phyloP scores from a whole-genome alignment of 257 asterid genomes.

The Solanum piurae region DNA sequence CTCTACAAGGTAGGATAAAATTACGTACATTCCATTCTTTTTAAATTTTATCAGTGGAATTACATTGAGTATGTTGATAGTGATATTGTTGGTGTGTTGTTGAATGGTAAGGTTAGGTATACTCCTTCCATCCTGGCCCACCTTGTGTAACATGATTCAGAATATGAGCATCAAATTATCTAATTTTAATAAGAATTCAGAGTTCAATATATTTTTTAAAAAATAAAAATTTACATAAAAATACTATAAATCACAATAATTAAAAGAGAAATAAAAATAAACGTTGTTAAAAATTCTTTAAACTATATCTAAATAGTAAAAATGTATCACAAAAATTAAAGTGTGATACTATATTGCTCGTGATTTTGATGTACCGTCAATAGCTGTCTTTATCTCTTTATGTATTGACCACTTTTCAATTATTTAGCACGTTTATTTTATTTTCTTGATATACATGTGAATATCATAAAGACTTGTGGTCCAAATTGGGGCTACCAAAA shows the following conservation, averaged over 20 bases:
- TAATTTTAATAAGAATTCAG: not conserved
- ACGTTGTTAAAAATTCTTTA: no score
- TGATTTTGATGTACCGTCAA: not conserved
- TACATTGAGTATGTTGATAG: not conserved
- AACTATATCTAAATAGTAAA: not conserved
- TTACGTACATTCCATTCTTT: not conserved
- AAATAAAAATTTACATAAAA: no score
- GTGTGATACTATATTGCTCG: not conserved
- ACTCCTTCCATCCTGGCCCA: not conserved
- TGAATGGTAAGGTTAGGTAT: not conserved
- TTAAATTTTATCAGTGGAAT: accelerated
- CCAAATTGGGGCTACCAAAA: not conserved
- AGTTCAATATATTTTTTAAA: no score
- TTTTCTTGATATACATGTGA: not conserved
- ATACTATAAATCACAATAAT: no score
- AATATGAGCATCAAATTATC: not conserved
- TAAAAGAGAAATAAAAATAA: no score
- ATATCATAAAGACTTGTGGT: not conserved
- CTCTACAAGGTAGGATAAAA: no score
- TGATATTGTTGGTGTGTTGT: not conserved
- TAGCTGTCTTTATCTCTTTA: not conserved
- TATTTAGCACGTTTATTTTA: not conserved
- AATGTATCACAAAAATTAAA: not conserved
- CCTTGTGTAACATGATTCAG: not conserved
- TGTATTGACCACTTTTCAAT: not conserved